Evolutionary conservation across 2,329 filamentous ascomycete species (phyloP).

Genomic region (Aureobasidium subglaciale): DNA sequence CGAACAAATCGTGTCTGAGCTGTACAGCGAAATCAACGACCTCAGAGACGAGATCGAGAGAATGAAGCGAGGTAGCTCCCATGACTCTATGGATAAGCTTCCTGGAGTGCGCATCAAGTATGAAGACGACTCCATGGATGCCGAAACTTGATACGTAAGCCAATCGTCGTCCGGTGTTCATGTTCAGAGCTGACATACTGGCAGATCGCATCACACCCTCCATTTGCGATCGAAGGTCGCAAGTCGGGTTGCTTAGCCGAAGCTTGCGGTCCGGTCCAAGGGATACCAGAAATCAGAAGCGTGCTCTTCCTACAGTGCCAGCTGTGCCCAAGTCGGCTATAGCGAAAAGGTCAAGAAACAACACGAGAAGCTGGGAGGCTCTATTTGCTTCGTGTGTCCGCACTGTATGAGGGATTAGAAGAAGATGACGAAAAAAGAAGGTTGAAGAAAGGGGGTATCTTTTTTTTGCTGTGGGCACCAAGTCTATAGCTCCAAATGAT

Average conservation of each 20-base stretch:
- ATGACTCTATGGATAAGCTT: background rate
- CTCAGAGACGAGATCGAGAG: background rate
- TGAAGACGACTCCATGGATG: background rate
- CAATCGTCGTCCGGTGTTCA: too few species aligned
- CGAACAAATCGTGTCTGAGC: background rate
- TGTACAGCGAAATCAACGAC: background rate
- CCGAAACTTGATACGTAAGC: background rate
- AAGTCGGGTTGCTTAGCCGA: too few species aligned
- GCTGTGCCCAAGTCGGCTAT: too few species aligned
- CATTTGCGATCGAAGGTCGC: too few species aligned
- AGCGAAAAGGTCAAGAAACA: too few species aligned
- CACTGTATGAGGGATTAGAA: background rate
- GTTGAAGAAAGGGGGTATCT: background rate
- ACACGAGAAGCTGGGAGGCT: background rate
- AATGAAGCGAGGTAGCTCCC: background rate
- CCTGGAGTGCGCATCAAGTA: too few species aligned
- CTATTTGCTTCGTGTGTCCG: background rate
- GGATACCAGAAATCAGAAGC: too few species aligned
- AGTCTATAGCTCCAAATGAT: constrained; percentile 1
- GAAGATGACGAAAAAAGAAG: background rate
- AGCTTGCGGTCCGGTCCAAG: too few species aligned
- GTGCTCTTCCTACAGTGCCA: too few species aligned
- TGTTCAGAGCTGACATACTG: background rate
- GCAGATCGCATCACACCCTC: background rate
- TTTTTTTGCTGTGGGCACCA: background rate